phyloP scores from a whole-genome alignment of 345 rosid species.

The Boechera divaricarpa region DNA sequence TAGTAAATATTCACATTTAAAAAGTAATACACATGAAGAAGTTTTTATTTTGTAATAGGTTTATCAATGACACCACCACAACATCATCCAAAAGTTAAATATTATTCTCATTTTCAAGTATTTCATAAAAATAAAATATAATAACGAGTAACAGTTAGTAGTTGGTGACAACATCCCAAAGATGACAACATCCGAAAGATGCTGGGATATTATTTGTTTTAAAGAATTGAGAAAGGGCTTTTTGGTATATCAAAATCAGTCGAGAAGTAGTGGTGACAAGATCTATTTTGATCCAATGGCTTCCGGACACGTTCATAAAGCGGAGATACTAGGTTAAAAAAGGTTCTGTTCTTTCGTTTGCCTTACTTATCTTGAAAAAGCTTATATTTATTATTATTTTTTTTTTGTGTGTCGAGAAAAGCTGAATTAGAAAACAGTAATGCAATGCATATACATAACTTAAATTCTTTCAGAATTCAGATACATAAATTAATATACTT shows the following conservation, averaged over 20 bases:
- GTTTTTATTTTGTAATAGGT: neutral
- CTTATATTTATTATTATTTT: neutral
- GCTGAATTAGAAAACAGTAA: slow-evolving; percentile 5
- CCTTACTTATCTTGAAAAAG: slow-evolving; percentile 20
- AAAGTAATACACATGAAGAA: neutral
- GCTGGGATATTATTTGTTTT: slow-evolving; percentile 20
- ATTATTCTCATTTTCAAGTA: neutral
- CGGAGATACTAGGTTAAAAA: slow-evolving; percentile 16
- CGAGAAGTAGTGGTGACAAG: slow-evolving; percentile 44
- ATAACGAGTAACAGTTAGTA: neutral
- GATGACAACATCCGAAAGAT: slow-evolving; percentile 40
- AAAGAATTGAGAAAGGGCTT: slow-evolving; percentile 19
- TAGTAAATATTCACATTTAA: neutral
- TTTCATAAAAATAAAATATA: neutral
- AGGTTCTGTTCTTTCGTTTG: slow-evolving; percentile 22
- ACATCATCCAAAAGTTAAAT: neutral
- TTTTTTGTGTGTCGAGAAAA: neutral
- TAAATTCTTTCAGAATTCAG: neutral
- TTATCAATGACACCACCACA: neutral
- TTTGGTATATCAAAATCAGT: slow-evolving; percentile 26
- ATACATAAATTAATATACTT: neutral
- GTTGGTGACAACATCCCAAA: slow-evolving; percentile 41
- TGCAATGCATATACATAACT: neutral
- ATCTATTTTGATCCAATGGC: slow-evolving; percentile 31
- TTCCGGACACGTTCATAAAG: slow-evolving; percentile 18